Conservation (phyloP, 2,329 filamentous ascomycete genomes). For the Raffaelea arxii region DNA sequence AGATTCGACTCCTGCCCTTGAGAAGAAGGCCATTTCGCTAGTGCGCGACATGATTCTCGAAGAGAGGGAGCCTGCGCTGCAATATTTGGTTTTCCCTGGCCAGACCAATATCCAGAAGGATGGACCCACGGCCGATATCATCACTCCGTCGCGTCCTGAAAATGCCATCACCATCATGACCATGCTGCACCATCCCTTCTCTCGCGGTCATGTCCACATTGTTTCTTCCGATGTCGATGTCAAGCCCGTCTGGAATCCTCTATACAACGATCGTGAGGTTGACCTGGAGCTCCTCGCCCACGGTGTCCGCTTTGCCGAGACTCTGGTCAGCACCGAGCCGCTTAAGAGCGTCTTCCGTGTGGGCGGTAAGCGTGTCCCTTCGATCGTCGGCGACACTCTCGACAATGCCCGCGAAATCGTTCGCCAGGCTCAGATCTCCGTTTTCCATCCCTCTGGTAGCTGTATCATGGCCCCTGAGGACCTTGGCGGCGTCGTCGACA, state of each 20-base stretch:
- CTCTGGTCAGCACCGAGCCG: constrained; percentile 24
- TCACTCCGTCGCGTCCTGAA: constrained; percentile 11
- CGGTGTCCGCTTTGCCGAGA: constrained; percentile 11
- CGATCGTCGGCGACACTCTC: constrained; percentile 19
- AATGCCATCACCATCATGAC: constrained; percentile 41
- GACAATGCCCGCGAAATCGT: constrained; percentile 27
- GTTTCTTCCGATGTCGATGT: constrained; percentile 27
- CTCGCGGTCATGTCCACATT: constrained; percentile 46
- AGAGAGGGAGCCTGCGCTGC: not conserved
- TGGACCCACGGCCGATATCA: not conserved
- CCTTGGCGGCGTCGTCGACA: constrained; percentile 4
- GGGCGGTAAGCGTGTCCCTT: constrained; percentile 24
- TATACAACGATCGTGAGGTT: constrained; percentile 28
- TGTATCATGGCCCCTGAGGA: constrained; percentile 16
- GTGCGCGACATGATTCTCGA: not conserved
- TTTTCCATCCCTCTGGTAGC: constrained; percentile 40
- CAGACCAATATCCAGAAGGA: not conserved
- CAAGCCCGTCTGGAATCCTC: constrained; percentile 39
- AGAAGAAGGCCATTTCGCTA: not conserved
- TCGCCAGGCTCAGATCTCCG: constrained; percentile 21
- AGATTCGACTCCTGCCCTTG: not conserved
- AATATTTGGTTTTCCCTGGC: not conserved
- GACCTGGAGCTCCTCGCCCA: constrained; percentile 10
- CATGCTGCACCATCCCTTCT: constrained; percentile 47
- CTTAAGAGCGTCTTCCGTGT: constrained; percentile 19